Evolutionary conservation across 2,329 filamentous ascomycete genomes (phyloP).

Genomic region (Trichoderma afroharzianum): DNA sequence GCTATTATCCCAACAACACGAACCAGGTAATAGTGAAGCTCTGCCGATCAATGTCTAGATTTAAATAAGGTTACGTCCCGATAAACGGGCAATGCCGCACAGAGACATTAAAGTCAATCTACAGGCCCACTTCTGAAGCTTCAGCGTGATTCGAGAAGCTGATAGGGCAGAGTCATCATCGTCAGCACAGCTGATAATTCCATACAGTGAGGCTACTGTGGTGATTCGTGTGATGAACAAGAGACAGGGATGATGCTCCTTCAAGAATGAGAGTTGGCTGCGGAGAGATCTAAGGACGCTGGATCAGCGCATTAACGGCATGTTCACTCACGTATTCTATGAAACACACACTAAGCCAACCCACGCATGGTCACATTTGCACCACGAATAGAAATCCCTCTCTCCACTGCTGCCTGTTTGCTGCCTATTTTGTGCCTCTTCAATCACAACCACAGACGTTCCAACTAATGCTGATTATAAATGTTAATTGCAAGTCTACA

Average conservation of each 20-base stretch:
- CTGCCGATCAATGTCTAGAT: background rate
- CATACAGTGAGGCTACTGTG: background rate
- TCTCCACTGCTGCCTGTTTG: background rate
- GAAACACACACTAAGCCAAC: background rate
- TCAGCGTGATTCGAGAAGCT: background rate
- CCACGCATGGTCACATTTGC: background rate
- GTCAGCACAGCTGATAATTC: background rate
- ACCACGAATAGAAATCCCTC: background rate
- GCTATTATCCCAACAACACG: background rate
- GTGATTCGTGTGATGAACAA: background rate
- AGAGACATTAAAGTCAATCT: background rate
- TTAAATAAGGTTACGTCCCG: background rate
- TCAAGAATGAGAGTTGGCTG: background rate
- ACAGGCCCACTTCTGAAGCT: background rate
- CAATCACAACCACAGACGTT: background rate
- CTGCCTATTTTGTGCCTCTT: background rate
- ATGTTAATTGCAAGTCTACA: background rate
- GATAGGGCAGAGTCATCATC: background rate
- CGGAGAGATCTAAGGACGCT: background rate
- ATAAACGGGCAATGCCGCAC: background rate
- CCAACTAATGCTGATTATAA: background rate
- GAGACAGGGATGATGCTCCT: background rate
- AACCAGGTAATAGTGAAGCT: background rate
- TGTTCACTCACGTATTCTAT: background rate
- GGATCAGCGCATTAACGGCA: background rate